Percentiles rank a stretch among this genome's conserved stretches.
Conservation (phyloP, 208 protist genomes). For the Trypanosoma platydactyli region DNA sequence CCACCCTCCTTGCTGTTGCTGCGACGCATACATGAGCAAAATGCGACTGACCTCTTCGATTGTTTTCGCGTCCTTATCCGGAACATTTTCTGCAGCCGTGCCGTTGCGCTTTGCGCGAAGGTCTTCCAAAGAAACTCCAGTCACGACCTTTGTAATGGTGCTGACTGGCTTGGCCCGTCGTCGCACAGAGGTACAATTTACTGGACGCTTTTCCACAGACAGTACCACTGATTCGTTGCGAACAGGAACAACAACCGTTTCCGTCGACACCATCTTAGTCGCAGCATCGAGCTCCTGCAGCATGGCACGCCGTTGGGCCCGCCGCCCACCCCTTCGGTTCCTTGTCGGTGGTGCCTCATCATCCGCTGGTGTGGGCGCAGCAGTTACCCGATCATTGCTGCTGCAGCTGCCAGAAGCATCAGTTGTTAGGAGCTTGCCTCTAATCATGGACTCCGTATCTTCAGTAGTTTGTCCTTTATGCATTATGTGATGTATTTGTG, state of each 20-base stretch:
- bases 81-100: constrained; percentile 5
- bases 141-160: constrained; percentile 37
- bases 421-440: not conserved
- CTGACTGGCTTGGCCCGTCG: constrained; percentile 26
- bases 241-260: constrained; percentile 19
- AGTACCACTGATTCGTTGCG: constrained; percentile 3
- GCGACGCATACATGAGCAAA: constrained; percentile 29
- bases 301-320: constrained; percentile 10
- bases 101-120: constrained; percentile 32
- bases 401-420: not conserved
- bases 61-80: constrained; percentile 13
- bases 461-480: not conserved
- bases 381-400: not conserved
- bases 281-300: constrained; percentile 6
- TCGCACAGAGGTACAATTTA: constrained; percentile 24
- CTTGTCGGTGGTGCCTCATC: constrained; percentile 15
- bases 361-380: not conserved
- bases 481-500: not conserved
- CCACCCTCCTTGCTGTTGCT: not conserved
- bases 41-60: constrained; percentile 37
- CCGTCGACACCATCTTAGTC: not conserved
- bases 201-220: constrained; percentile 3
- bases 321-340: constrained; percentile 16
- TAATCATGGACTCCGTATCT: not conserved
- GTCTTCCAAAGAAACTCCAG: constrained; percentile 27